Conservation (phyloP, 1,284 basidiomycete genomes). For the Ceratobasidium sp. region DNA sequence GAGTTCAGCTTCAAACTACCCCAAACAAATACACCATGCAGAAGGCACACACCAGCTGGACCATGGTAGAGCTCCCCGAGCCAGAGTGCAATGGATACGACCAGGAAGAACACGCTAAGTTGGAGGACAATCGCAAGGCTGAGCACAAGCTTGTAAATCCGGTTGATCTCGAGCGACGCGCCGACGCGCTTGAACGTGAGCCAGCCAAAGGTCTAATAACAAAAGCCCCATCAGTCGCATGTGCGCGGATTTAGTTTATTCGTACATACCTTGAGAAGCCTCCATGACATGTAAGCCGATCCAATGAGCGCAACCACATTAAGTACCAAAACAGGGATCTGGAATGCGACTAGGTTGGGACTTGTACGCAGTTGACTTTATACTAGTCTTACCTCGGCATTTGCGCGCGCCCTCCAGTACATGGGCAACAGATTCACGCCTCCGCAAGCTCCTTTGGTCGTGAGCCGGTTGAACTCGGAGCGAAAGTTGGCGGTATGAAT, state of each 20-base stretch:
- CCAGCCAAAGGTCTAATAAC: constrained; percentile 74
- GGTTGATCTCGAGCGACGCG: constrained; percentile 76
- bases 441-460: constrained; percentile 70
- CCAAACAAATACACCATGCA: constrained; percentile 12
- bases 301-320: constrained; percentile 70
- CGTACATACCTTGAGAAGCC: constrained; percentile 69
- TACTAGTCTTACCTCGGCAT: constrained; percentile 46
- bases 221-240: constrained; percentile 23
- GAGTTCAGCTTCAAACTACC: background rate
- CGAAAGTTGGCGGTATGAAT: constrained; percentile 67
- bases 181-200: constrained; percentile 86
- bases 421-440: constrained; percentile 60
- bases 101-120: constrained; percentile 79
- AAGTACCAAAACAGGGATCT: constrained; percentile 71
- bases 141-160: constrained; percentile 72
- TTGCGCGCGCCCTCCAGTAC: constrained; percentile 55
- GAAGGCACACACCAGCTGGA: constrained; percentile 58
- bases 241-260: constrained; percentile 1
- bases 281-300: constrained; percentile 75
- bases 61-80: constrained; percentile 78
- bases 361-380: constrained; percentile 56
- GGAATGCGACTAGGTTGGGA: constrained; percentile 67
- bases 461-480: constrained; percentile 64
- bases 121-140: constrained; percentile 77
- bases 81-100: constrained; percentile 74